Conservation (phyloP, 805 yeast species). For the Saccharomycopsis synnaedendra region DNA sequence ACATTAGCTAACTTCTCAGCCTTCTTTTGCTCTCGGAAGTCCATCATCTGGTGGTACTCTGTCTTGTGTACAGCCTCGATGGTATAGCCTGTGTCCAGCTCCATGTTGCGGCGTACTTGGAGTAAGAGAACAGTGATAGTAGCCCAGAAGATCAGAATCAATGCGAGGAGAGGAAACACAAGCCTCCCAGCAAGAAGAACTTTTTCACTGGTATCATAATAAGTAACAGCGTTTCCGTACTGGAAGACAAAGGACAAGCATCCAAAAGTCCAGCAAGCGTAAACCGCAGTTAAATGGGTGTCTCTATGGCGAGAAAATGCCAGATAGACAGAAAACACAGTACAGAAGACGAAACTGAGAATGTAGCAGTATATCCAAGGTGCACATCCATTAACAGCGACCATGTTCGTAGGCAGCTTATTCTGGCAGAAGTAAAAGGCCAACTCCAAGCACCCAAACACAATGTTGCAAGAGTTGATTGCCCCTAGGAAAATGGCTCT, state of each 20-base stretch:
- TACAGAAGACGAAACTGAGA: constrained; percentile 7
- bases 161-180: background rate
- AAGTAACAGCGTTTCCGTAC: constrained; percentile 1
- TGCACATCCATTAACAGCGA: background rate
- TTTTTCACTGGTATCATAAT: background rate
- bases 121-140: background rate
- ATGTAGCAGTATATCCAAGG: constrained; percentile 4
- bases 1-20: background rate
- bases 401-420: background rate
- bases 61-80: constrained; percentile 1
- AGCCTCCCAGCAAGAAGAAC: background rate
- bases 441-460: constrained; percentile 8
- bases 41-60: constrained; percentile 1
- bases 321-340: constrained; percentile 4
- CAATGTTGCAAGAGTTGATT: constrained; percentile 3
- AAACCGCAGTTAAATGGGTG: constrained; percentile 3
- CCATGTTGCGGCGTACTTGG: constrained; percentile 7
- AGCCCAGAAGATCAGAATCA: constrained; percentile 1
- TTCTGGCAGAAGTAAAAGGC: constrained; percentile 1
- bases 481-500: constrained; percentile 2
- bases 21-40: constrained; percentile 1
- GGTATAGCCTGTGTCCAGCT: background rate
- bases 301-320: constrained; percentile 1
- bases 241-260: constrained; percentile 1
- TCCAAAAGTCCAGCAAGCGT: constrained; percentile 4